Percentiles rank a stretch among this genome's conserved stretches.
Conservation (phyloP, 305 asterid genomes). For the Petunia hybrid region DNA sequence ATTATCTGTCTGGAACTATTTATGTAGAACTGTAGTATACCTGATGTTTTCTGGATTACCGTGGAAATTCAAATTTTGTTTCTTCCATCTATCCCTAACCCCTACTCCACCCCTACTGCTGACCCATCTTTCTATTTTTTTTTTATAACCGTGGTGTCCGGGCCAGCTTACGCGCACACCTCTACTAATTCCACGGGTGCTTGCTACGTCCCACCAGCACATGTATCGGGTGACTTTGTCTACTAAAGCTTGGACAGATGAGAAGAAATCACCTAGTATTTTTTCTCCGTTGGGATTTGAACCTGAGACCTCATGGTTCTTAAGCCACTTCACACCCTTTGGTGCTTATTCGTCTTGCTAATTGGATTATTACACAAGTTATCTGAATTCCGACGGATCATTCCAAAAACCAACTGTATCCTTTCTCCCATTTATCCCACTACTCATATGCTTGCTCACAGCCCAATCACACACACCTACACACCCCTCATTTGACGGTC, state of each 20-base stretch:
- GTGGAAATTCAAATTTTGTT: constrained; percentile 8
- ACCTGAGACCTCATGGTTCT: too few relatives aligned
- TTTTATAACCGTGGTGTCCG: too few relatives aligned
- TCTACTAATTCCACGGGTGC: too few relatives aligned
- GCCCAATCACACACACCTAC: background rate
- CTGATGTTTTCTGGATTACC: background rate
- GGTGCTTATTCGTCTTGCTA: background rate
- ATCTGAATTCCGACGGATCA: background rate
- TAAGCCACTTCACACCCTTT: too few relatives aligned
- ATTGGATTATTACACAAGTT: constrained; percentile 8
- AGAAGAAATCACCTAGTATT: too few relatives aligned
- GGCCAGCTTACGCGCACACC: too few relatives aligned
- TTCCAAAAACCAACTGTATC: background rate
- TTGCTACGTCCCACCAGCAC: too few relatives aligned
- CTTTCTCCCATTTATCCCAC: background rate
- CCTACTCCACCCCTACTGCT: background rate
- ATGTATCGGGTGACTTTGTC: too few relatives aligned
- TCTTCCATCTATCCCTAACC: background rate
- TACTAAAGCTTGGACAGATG: too few relatives aligned
- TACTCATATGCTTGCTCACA: background rate
- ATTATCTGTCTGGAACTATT: background rate
- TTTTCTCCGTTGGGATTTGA: too few relatives aligned
- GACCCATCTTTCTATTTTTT: background rate
- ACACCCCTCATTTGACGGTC: background rate
- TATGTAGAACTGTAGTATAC: background rate